Evolutionary conservation across 2,329 filamentous ascomycete genomes (phyloP).

Genomic region (Aspergillus luchuensis): DNA sequence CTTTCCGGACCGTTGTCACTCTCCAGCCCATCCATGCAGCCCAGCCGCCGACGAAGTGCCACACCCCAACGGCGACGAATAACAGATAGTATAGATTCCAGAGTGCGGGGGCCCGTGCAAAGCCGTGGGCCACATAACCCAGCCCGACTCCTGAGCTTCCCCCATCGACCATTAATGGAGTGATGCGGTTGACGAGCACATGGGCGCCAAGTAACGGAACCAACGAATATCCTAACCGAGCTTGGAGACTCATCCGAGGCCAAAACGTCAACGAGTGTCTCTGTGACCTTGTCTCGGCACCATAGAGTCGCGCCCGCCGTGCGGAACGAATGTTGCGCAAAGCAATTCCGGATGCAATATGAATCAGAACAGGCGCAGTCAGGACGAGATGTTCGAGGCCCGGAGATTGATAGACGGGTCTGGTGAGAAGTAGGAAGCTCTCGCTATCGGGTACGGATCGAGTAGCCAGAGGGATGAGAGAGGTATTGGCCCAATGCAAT

Average conservation of each 20-base stretch:
- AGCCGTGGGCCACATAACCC: slow-evolving; percentile 81
- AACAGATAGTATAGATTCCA: slow-evolving; percentile 70
- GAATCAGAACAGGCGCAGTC: slow-evolving; percentile 70
- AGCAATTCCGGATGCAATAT: slow-evolving; percentile 74
- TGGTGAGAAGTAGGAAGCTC: slow-evolving; percentile 83
- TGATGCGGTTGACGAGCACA: slow-evolving; percentile 70
- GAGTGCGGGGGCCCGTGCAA: slow-evolving; percentile 67
- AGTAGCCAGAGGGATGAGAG: slow-evolving; percentile 74
- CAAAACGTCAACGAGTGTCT: slow-evolving; percentile 54
- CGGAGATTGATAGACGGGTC: slow-evolving; percentile 87
- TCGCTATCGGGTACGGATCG: slow-evolving; percentile 74
- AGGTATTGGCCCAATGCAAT: slow-evolving; percentile 79
- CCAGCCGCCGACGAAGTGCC: slow-evolving; percentile 81
- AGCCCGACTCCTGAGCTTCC: slow-evolving; percentile 85
- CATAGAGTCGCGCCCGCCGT: slow-evolving; percentile 73
- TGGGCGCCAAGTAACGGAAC: slow-evolving; percentile 69
- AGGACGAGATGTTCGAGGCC: slow-evolving; percentile 79
- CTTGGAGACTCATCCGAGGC: slow-evolving; percentile 72
- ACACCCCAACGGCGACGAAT: slow-evolving; percentile 67
- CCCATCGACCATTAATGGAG: slow-evolving; percentile 76
- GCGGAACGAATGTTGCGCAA: slow-evolving; percentile 74
- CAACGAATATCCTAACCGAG: slow-evolving; percentile 71
- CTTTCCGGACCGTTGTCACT: slow-evolving; percentile 40
- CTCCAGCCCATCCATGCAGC: slow-evolving; percentile 74
- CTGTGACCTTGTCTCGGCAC: slow-evolving; percentile 63